phyloP scores from a whole-genome alignment of 2,329 filamentous ascomycete species.

The Ophiocordyceps camponoti-floridani region DNA sequence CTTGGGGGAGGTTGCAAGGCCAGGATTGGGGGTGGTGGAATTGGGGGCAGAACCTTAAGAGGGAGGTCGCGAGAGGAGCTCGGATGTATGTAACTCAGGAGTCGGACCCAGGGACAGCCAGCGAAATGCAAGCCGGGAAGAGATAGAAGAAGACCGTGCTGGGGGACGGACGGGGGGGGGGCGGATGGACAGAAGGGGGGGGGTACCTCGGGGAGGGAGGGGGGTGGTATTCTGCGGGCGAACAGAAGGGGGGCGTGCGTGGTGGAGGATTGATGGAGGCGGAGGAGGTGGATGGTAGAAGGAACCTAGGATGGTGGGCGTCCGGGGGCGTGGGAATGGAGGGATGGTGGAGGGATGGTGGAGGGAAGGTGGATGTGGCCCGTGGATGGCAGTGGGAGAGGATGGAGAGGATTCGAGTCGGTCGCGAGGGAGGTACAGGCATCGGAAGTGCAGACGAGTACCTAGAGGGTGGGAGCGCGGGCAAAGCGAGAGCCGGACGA shows the following conservation, averaged over 20 bases:
- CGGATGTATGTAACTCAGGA: constrained; percentile 1
- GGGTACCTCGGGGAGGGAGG: too few relatives aligned
- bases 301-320: too few relatives aligned
- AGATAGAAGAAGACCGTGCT: too few relatives aligned
- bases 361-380: neutral
- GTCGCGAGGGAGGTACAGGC: neutral
- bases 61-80: constrained; percentile 1
- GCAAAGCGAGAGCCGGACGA: neutral
- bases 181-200: neutral
- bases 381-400: too few relatives aligned
- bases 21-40: constrained; percentile 3
- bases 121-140: constrained; percentile 1
- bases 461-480: neutral
- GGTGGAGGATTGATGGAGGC: neutral
- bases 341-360: neutral
- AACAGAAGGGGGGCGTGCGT: too few relatives aligned
- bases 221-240: too few relatives aligned
- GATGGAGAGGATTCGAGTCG: too few relatives aligned
- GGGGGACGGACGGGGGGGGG: neutral
- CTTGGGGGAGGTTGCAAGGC: constrained; percentile 1
- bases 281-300: too few relatives aligned
- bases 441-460: neutral
- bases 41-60: constrained; percentile 4
- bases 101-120: constrained; percentile 2
- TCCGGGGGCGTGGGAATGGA: too few relatives aligned